Evolutionary conservation across 257 asterid species (phyloP).

Genomic region (Rehmannia glutinosa): DNA sequence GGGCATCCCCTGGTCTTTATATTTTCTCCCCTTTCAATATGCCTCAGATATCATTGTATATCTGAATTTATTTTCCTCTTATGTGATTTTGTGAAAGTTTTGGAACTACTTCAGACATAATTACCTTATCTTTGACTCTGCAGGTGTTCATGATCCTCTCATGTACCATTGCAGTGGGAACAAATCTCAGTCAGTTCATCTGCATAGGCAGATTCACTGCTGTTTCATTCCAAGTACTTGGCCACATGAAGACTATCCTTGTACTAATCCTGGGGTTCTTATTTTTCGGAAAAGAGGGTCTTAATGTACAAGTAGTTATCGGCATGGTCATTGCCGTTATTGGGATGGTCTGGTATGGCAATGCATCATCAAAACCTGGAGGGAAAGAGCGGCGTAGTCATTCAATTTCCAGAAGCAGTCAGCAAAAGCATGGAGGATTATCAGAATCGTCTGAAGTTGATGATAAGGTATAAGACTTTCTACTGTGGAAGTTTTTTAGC

Average conservation of each 20-base stretch:
- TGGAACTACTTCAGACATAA: background rate
- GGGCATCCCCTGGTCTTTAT: too few species aligned
- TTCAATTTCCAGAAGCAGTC: conserved; percentile 45
- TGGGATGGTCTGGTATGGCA: conserved; percentile 94
- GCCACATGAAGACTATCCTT: conserved; percentile 95
- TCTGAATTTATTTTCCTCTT: too few species aligned
- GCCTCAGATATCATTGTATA: too few species aligned
- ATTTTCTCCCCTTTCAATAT: too few species aligned
- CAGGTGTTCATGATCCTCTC: conserved; percentile 78
- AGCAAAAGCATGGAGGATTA: conserved; percentile 47
- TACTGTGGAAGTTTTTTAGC: conserved; percentile 23
- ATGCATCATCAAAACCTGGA: conserved; percentile 92
- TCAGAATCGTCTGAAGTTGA: conserved; percentile 71
- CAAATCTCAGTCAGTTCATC: conserved; percentile 94
- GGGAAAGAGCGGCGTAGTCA: conserved; percentile 85
- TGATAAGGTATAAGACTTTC: conserved; percentile 57
- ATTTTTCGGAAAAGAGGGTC: conserved; percentile 90
- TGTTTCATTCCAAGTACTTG: conserved; percentile 91
- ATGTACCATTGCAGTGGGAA: conserved; percentile 85
- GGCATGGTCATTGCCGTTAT: conserved; percentile 86
- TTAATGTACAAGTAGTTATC: conserved; percentile 71
- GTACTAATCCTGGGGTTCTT: conserved; percentile 81
- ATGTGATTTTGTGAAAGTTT: background rate
- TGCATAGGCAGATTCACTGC: conserved; percentile 97
- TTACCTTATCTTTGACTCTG: conserved; percentile 11